phyloP scores from a whole-genome alignment of 768 basidiomycete species.

The Auricularia cornea region DNA sequence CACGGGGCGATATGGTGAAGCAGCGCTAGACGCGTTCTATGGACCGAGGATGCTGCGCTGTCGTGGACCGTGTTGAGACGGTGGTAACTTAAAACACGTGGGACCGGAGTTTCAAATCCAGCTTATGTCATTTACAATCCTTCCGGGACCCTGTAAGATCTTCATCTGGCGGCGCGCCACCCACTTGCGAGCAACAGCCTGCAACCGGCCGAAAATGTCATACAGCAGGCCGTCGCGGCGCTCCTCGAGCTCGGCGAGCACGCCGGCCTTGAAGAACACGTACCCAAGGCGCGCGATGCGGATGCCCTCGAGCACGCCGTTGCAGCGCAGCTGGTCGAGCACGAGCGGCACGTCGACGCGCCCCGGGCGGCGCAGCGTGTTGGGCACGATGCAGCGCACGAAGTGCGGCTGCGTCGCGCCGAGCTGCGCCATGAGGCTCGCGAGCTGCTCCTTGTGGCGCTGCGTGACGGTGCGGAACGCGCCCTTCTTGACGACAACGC shows the following conservation, averaged over 20 bases:
- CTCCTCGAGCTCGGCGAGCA: conserved; percentile 93
- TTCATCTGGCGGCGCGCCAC: conserved; percentile 84
- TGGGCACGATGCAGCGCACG: conserved; percentile 96
- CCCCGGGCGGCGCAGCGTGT: conserved; percentile 81
- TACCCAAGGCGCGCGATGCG: conserved; percentile 95
- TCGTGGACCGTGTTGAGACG: no score
- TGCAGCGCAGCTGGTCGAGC: conserved; percentile 92
- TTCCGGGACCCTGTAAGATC: no score
- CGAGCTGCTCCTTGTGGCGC: conserved; percentile 90
- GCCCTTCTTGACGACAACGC: conserved; percentile 66
- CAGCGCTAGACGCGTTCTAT: no score
- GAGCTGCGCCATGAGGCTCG: conserved; percentile 84
- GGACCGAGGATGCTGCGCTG: no score
- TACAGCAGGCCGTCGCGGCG: conserved; percentile 79
- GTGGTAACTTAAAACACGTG: no score
- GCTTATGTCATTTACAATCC: no score
- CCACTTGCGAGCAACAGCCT: conserved; percentile 80
- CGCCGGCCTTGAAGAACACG: conserved; percentile 96
- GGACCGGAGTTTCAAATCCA: no score
- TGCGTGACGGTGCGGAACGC: conserved; percentile 95
- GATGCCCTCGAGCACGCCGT: conserved; percentile 98
- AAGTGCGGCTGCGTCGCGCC: conserved; percentile 96
- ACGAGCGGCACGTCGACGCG: conserved; percentile 90
- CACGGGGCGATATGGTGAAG: no score
- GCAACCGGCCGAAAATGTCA: conserved; percentile 81